phyloP scores from a whole-genome alignment of 352 stramenopile genomes.

The Blastocystis sp. region DNA sequence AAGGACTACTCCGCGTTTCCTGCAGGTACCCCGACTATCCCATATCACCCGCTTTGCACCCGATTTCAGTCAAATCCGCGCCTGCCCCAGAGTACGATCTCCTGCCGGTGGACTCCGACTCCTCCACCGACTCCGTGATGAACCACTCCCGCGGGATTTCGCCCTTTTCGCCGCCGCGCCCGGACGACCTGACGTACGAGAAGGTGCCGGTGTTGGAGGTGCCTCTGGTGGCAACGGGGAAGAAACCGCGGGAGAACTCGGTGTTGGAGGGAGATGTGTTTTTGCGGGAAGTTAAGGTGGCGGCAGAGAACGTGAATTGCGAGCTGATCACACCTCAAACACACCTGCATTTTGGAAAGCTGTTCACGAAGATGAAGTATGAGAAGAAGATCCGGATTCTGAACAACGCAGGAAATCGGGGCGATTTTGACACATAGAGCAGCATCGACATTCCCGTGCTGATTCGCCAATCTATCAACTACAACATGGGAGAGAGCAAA shows the following conservation, averaged over 20 bases:
- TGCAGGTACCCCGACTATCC: background rate
- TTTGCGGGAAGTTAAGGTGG: background rate
- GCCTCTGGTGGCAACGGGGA: background rate
- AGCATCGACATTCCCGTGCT: constrained; percentile 12
- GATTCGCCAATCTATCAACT: constrained; percentile 57
- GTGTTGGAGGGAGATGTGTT: background rate
- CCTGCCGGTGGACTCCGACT: too few species aligned
- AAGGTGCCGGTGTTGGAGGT: background rate
- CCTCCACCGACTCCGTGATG: background rate
- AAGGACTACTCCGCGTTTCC: background rate
- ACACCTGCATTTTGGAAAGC: constrained; percentile 42
- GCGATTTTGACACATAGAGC: background rate
- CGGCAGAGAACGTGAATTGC: background rate
- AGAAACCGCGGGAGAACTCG: background rate
- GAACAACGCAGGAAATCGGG: background rate
- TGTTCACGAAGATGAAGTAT: constrained; percentile 57
- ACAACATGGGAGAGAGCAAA: constrained; percentile 28
- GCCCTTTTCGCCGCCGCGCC: background rate
- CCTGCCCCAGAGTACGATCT: background rate
- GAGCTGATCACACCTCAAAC: constrained; percentile 34
- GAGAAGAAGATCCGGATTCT: constrained; percentile 1
- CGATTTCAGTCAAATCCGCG: background rate
- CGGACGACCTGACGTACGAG: background rate
- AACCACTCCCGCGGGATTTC: background rate
- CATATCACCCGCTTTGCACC: background rate